These are phyloP conservation scores for Sorghum bicolor DNA, from an alignment of 176 grass and related monocot genomes.

Conservation along the genomic window Sorghum_bicolor_NCBIv3 NC_012873.2:68418501-68419000, in stretches of 20 bases:
- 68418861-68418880: neutral
- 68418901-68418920: neutral
- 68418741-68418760: slow-evolving; percentile 96
- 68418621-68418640: slow-evolving; percentile 94
- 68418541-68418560: neutral
- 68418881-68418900: neutral
- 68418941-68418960: neutral
- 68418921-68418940: neutral
- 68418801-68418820: slow-evolving; percentile 35
- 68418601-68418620: slow-evolving; percentile 98
- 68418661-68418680: slow-evolving; percentile 90
- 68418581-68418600: slow-evolving; percentile 34
- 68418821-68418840: neutral
- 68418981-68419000: neutral
- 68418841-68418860: neutral
- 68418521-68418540: neutral
- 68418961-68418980: neutral
- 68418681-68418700: slow-evolving; percentile 89
- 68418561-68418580: neutral
- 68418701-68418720: slow-evolving; percentile 92
- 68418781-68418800: slow-evolving; percentile 92
- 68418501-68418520: slow-evolving; percentile 10
- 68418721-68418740: slow-evolving; percentile 93
- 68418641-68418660: slow-evolving; percentile 88
- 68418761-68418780: slow-evolving; percentile 85